phyloP scores from a whole-genome alignment of 805 yeast genomes.

The Clavispora carvajalis region DNA sequence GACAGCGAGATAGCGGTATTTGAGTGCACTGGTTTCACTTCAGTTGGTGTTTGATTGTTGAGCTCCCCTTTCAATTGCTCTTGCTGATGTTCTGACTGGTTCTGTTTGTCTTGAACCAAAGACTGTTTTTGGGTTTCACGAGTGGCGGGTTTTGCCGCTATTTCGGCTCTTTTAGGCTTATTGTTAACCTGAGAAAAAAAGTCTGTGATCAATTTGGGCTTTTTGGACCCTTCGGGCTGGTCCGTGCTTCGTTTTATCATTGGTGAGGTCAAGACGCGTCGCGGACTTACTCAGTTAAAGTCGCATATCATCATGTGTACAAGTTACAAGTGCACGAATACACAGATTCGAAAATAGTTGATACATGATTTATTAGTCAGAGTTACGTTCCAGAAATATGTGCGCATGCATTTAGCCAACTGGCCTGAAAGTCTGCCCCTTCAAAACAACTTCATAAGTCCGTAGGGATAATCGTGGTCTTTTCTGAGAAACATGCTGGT shows the following conservation, averaged over 20 bases:
- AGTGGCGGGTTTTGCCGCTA: not conserved
- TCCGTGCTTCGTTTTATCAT: slow-evolving; percentile 1
- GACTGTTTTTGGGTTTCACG: not conserved
- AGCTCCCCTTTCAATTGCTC: too few relatives aligned
- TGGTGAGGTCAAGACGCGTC: not conserved
- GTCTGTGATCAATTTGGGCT: slow-evolving; percentile 13
- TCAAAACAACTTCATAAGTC: slow-evolving; percentile 26
- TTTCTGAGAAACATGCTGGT: slow-evolving; percentile 42
- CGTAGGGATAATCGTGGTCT: slow-evolving; percentile 46
- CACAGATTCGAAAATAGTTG: too few relatives aligned
- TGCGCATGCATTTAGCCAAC: not conserved
- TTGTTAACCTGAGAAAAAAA: slow-evolving; percentile 9
- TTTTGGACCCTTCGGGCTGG: slow-evolving; percentile 1
- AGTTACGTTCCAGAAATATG: too few relatives aligned
- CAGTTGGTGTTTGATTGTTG: too few relatives aligned
- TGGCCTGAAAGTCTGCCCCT: too few relatives aligned
- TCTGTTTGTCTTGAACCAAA: not conserved
- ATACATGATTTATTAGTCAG: too few relatives aligned
- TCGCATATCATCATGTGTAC: too few relatives aligned
- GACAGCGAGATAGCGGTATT: too few relatives aligned
- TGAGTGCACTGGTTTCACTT: too few relatives aligned
- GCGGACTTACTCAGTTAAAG: too few relatives aligned
- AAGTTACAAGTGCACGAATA: too few relatives aligned
- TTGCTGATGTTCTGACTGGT: too few relatives aligned
- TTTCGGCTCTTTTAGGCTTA: not conserved